Evolutionary conservation across 345 rosid genomes (phyloP), one percentile per base, ranked within the genome.

Genomic region (Syzygium aromaticum): DNA sequence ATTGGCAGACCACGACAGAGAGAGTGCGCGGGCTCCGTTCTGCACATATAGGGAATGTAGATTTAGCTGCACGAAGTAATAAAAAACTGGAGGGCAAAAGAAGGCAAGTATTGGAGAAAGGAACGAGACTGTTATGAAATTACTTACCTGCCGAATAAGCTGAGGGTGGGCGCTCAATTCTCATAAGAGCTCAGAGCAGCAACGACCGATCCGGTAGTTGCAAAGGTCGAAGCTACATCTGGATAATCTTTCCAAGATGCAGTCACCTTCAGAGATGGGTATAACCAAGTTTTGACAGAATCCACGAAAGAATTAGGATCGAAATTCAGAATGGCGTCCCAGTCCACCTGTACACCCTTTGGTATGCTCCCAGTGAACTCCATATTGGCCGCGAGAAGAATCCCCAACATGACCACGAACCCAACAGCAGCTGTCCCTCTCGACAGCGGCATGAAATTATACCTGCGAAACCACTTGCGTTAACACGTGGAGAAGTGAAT

Each of bases 391-490:
- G 98, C 97, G 38, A 95, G 94, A 85, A 95, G 91, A 88, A 98
- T 90, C 85, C 99, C 99, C 14, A 95, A 94, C 91, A 98, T 86
- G 46, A 94, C 98, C 51, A 91, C 88, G 77, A 95, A 95, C 77
- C 99, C 99, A 40, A 97, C 97, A 87, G 85, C 95, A 52, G 98
- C 98, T 59, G 98, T 93, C 52, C 99, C 99, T 92, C 99, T 95
- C 56, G 97, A 93, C 85, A 98, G 89, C 38, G 99, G 99, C 99
- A 96, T 96, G 90, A 98, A 96, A 90, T 95, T 98, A 88, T 96
- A 98, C 99, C 99, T 98, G 93, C 21, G 82, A 84, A 85, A 64
- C 84, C 73, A 85, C 51, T 85, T 80, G 17, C 3, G n/a, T 51
- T 64, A 56, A 19, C 52, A 53, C 22, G 27, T 86, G 33, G 12